Percentiles rank a stretch among this genome's conserved stretches.
Evolutionary conservation across 768 basidiomycete species (phyloP).

Genomic region (Tulasnella sp.): DNA sequence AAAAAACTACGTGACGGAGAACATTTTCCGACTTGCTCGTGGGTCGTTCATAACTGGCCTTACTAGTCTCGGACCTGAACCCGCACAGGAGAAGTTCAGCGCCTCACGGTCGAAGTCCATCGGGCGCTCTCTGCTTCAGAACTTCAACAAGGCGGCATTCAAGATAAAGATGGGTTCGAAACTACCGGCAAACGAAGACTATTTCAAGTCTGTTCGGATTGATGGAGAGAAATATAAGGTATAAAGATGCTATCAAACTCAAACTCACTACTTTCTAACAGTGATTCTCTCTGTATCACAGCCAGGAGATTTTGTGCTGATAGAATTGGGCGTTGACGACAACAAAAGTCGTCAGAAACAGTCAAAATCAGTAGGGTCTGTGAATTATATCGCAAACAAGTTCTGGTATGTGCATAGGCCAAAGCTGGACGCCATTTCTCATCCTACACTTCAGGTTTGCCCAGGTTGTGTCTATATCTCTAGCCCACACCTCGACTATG

Average conservation of each 20-base stretch:
- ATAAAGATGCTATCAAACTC: background rate
- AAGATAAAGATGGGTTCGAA: too few relatives aligned
- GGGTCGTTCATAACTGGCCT: too few relatives aligned
- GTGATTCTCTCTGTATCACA: constrained; percentile 23
- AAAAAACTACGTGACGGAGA: too few relatives aligned
- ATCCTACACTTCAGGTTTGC: constrained; percentile 45
- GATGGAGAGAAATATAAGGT: background rate
- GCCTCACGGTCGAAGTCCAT: too few relatives aligned
- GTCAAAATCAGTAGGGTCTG: constrained; percentile 30
- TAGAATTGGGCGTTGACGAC: constrained; percentile 32
- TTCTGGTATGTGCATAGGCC: constrained; percentile 42
- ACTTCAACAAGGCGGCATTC: too few relatives aligned
- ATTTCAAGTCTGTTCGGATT: too few relatives aligned
- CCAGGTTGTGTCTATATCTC: constrained; percentile 43
- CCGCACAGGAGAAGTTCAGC: too few relatives aligned
- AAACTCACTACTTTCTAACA: background rate
- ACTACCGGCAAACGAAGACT: too few relatives aligned
- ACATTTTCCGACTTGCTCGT: too few relatives aligned
- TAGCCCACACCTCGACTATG: constrained; percentile 25
- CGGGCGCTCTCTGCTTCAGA: too few relatives aligned
- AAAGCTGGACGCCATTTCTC: background rate
- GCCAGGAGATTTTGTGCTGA: constrained; percentile 53
- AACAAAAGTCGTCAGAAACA: constrained; percentile 26
- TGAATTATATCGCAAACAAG: constrained; percentile 39
- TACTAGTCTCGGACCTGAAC: too few relatives aligned